A percentile compares a stretch with the other conserved stretches of the same genome.
Conservation (phyloP, 371 early-diverging fungal species). For the Mortierella sp. region DNA sequence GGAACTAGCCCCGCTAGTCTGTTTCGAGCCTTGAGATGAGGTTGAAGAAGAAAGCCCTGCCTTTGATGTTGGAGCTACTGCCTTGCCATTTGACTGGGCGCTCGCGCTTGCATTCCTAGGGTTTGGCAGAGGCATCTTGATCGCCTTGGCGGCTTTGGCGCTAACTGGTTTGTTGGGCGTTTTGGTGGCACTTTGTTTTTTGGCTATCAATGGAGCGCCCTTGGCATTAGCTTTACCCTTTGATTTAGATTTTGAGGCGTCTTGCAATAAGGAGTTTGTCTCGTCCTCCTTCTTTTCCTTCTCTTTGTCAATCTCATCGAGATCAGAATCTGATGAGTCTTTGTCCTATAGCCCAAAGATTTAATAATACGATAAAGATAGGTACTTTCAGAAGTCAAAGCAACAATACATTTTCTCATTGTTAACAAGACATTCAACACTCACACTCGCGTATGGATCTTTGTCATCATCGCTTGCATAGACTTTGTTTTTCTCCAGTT, state of each 20-base stretch:
- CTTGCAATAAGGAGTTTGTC: constrained; percentile 25
- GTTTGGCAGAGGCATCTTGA: constrained; percentile 60
- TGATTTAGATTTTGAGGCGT: constrained; percentile 56
- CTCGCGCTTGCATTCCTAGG: constrained; percentile 61
- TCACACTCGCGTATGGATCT: constrained; percentile 79
- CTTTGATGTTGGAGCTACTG: constrained; percentile 19
- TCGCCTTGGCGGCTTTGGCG: constrained; percentile 64
- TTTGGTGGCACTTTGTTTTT: constrained; percentile 51
- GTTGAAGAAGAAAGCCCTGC: constrained; percentile 15
- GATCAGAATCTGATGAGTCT: constrained; percentile 63
- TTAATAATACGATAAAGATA: constrained; percentile 4
- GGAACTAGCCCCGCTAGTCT: background rate
- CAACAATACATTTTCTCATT: too few species aligned
- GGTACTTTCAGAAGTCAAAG: background rate
- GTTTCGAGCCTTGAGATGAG: constrained; percentile 16
- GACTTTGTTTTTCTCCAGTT: constrained; percentile 76
- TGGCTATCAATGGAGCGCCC: constrained; percentile 41
- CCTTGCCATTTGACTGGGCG: constrained; percentile 31
- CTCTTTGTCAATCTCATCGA: constrained; percentile 63
- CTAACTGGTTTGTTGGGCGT: constrained; percentile 57
- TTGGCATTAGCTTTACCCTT: constrained; percentile 58
- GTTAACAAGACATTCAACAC: constrained; percentile 11
- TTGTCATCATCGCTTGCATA: constrained; percentile 85
- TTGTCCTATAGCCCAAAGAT: constrained; percentile 52
- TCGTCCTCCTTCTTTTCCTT: constrained; percentile 53